Conservation (phyloP, 148 eudicot species). For the Polygonum maritimum region DNA sequence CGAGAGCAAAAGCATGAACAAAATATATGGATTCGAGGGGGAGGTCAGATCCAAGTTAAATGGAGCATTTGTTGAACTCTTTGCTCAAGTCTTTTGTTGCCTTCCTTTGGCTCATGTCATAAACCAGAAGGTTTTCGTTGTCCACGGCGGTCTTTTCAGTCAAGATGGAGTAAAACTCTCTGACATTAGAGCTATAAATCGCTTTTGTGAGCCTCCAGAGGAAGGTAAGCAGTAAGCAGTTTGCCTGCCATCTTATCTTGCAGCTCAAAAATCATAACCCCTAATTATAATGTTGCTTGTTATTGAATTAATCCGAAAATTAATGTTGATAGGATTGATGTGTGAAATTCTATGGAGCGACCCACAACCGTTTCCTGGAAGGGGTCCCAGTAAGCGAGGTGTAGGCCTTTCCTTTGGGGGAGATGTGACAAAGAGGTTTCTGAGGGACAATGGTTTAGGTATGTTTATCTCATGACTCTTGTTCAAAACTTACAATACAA, state of each 20-base stretch:
- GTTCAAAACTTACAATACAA: neutral
- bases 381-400: constrained; percentile 99
- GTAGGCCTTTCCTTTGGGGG: constrained; percentile 95
- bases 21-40: constrained; percentile 96
- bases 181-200: constrained; percentile 79
- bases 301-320: neutral
- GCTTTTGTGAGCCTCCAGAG: constrained; percentile 97
- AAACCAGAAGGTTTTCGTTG: constrained; percentile 73
- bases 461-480: neutral
- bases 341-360: constrained; percentile 98
- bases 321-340: constrained; percentile 65
- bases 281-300: neutral
- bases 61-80: constrained; percentile 88
- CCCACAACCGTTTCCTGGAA: constrained; percentile 89
- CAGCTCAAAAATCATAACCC: neutral
- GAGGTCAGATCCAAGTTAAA: constrained; percentile 92
- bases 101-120: constrained; percentile 95
- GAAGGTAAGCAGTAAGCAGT: constrained; percentile 75
- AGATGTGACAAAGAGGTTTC: constrained; percentile 83
- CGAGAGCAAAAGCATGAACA: constrained; percentile 99
- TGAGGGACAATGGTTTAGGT: constrained; percentile 87
- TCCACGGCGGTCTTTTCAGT: constrained; percentile 98
- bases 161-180: constrained; percentile 94
- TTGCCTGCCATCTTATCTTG: neutral
- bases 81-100: constrained; percentile 96